Evolutionary conservation across 495 filamentous ascomycete genomes (phyloP), one percentile per base, ranked within the genome.

Genomic region (Trypethelium eluteriae): DNA sequence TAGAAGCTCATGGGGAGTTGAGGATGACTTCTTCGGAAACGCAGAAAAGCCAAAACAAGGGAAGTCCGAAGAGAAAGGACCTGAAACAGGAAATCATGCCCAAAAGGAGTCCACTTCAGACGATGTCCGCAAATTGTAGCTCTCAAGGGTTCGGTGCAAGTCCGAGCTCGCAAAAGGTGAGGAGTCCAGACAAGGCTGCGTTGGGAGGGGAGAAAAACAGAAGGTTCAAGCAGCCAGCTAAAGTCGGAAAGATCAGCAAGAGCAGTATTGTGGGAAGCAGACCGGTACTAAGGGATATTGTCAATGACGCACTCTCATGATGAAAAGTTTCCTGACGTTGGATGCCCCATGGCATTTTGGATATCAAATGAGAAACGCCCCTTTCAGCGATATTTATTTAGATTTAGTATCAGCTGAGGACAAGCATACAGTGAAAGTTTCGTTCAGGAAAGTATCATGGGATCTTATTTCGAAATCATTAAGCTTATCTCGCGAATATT

Each of bases 1-100:
- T 88, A 53, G 84, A 88, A 10, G 81, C 78, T n/a, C 92, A 96
- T 78, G 70, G 86, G 14, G 81, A 78, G 25, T 75, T 38, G 62
- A 73, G 34, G 11, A 84, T 79, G 38, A 83, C 83, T 70, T 47
- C 64, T 32, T 34, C 39, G 38, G 39, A 14, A 18, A 64, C 49
- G 62, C 47, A 67, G 63, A 11, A n/a, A 5, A 65, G 39, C 11
- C 63, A 41, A 2, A 9, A 25, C n/a, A 36, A 41, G 32, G 63
- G 63, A 3, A 70, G 68, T 67, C 63, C 66, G 53, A 67, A 7
- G 10, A 69, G 64, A 59, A 69, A 56, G 65, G 69, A 68, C 12
- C 16, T 18, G 38, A 2, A 35, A 47, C 65, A 46, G 50, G 69
- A 56, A 39, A 59, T 3, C 11, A 18, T 7, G 18, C 32, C 14